phyloP scores from a whole-genome alignment of 208 protist genomes.

The Wallacemonas sp. region DNA sequence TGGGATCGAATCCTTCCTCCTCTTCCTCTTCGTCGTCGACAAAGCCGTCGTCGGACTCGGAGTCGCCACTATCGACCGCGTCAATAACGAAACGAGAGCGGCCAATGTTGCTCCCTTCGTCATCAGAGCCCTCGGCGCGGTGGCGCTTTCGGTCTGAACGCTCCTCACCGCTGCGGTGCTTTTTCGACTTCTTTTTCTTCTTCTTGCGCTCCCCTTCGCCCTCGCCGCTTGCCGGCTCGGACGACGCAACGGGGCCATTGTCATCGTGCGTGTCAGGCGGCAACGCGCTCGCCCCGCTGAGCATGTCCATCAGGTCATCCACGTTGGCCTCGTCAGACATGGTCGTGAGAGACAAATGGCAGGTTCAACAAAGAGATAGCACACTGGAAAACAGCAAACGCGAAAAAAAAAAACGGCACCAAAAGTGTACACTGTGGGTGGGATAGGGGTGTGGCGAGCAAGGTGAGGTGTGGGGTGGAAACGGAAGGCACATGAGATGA shows the following conservation, averaged over 20 bases:
- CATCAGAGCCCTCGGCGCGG: conserved; percentile 21
- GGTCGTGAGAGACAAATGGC: background rate
- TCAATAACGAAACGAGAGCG: conserved; percentile 51
- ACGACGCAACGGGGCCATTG: no score
- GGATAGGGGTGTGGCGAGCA: background rate
- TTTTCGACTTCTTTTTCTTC: conserved; percentile 22
- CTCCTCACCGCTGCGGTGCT: conserved; percentile 2
- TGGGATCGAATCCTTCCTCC: conserved; percentile 17
- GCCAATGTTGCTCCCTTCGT: conserved; percentile 21
- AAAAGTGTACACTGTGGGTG: no score
- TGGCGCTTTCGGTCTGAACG: conserved; percentile 6
- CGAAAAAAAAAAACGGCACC: background rate
- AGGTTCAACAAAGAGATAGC: background rate
- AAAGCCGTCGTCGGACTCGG: conserved; percentile 39
- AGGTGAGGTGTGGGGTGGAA: background rate
- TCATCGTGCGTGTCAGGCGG: background rate
- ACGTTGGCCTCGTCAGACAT: conserved; percentile 76
- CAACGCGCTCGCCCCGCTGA: conserved; percentile 21
- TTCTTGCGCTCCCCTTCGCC: conserved; percentile 23
- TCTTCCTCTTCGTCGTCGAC: conserved; percentile 57
- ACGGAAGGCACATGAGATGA: conserved; percentile 23
- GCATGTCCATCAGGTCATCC: conserved; percentile 68
- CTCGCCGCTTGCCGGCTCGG: background rate
- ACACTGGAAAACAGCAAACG: background rate
- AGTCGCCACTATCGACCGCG: conserved; percentile 43